Evolutionary conservation across 306 rosid genomes (phyloP).

Genomic region (Cucurbita ficifolia): DNA sequence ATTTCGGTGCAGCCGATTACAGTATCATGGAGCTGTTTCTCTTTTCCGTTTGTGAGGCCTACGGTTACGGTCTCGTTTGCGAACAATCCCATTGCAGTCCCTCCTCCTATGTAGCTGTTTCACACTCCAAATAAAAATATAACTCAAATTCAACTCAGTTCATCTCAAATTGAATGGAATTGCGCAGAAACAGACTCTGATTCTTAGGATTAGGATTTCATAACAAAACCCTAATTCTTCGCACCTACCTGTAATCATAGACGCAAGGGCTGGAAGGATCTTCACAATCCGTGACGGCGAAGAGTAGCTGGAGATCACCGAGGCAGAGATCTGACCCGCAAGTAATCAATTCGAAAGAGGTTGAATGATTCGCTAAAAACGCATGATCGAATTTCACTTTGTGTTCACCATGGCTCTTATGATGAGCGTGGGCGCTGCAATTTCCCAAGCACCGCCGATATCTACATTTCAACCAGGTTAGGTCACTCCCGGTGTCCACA

Average conservation of each 20-base stretch:
- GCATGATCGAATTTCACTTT: not conserved
- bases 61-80: constrained; percentile 49
- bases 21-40: constrained; percentile 18
- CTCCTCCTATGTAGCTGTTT: constrained; percentile 42
- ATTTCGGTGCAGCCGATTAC: constrained; percentile 55
- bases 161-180: no score
- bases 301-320: no score
- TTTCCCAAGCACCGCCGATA: constrained; percentile 2
- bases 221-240: no score
- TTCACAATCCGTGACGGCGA: constrained; percentile 16
- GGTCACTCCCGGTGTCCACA: constrained; percentile 68
- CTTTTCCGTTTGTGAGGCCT: constrained; percentile 23
- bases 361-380: constrained; percentile 34
- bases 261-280: constrained; percentile 36
- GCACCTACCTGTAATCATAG: constrained; percentile 45
- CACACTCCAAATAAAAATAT: not conserved
- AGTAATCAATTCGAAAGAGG: constrained; percentile 18
- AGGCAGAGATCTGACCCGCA: constrained; percentile 15
- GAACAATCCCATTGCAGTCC: constrained; percentile 46
- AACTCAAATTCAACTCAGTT: no score
- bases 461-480: constrained; percentile 56
- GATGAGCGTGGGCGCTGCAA: not conserved
- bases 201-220: no score
- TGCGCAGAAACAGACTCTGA: no score
- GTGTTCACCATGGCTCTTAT: not conserved